phyloP scores from a whole-genome alignment of 1,284 basidiomycete species.

The Phellopilus nigrolimitatus region DNA sequence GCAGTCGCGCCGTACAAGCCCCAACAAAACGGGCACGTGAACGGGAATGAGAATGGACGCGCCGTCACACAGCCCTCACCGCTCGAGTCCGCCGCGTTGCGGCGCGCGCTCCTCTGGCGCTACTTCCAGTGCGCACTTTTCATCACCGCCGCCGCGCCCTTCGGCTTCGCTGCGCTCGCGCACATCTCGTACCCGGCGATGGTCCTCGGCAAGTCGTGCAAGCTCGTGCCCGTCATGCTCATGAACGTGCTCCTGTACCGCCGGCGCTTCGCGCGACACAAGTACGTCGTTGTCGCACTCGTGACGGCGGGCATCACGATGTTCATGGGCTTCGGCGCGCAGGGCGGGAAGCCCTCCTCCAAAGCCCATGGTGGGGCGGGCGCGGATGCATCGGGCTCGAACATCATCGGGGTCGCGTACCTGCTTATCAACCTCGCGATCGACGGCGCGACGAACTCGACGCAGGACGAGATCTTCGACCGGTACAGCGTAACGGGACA shows the following conservation, averaged over 20 bases:
- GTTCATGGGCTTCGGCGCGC: constrained; percentile 87
- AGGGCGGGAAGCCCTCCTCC: constrained; percentile 46
- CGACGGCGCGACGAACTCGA: constrained; percentile 95
- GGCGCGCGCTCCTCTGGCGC: constrained; percentile 53
- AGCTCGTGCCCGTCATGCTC: constrained; percentile 93
- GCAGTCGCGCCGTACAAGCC: constrained; percentile 17
- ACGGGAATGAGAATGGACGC: constrained; percentile 23
- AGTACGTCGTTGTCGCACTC: constrained; percentile 89
- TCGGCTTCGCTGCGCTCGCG: constrained; percentile 90
- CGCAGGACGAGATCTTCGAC: constrained; percentile 95
- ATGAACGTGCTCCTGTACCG: constrained; percentile 93
- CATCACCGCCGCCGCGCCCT: constrained; percentile 89
- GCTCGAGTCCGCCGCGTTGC: constrained; percentile 29
- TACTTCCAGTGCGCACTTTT: constrained; percentile 85
- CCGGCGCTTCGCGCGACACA: constrained; percentile 86
- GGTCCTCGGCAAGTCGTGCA: constrained; percentile 98
- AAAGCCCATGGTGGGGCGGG: constrained; percentile 37
- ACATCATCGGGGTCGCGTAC: constrained; percentile 64
- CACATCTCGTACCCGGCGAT: constrained; percentile 99
- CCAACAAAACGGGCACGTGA: not conserved
- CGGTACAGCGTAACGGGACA: constrained; percentile 79
- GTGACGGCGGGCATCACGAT: constrained; percentile 92
- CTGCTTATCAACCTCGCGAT: constrained; percentile 83
- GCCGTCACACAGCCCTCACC: constrained; percentile 26
- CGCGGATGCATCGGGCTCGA: constrained; percentile 35